Evolutionary conservation across 2,329 filamentous ascomycete species (phyloP).

Genomic region (Cephalotrichum gorgonifer): DNA sequence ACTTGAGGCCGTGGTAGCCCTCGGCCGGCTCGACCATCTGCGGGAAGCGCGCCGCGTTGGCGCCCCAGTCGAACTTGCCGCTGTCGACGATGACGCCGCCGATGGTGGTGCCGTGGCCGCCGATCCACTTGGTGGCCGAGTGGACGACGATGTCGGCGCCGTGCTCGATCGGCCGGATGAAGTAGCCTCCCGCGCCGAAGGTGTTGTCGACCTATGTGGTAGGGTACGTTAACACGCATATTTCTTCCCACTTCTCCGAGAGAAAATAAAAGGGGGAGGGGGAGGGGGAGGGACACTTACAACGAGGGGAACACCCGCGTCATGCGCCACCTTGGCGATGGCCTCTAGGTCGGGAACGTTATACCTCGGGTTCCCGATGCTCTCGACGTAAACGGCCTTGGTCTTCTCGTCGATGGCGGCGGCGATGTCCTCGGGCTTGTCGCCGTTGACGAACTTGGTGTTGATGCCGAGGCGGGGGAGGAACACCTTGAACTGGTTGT

Average conservation of each 20-base stretch:
- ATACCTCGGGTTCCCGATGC: constrained; percentile 87
- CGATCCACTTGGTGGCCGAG: constrained; percentile 95
- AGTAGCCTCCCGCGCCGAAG: constrained; percentile 88
- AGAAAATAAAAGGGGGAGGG: no score
- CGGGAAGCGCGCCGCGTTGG: constrained; percentile 73
- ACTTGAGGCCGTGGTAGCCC: constrained; percentile 87
- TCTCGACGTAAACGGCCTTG: constrained; percentile 86
- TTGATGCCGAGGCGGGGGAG: constrained; percentile 77
- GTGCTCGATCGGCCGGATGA: constrained; percentile 74
- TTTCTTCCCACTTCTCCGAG: no score
- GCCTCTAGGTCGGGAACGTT: constrained; percentile 87
- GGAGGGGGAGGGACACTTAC: constrained; percentile 23
- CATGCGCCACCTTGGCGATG: constrained; percentile 69
- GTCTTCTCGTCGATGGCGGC: constrained; percentile 84
- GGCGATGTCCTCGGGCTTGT: constrained; percentile 68
- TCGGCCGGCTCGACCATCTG: constrained; percentile 83
- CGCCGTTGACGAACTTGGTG: constrained; percentile 79
- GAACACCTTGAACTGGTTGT: constrained; percentile 93
- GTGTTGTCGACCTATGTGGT: constrained; percentile 92
- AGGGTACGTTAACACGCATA: no score
- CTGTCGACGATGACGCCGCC: constrained; percentile 78
- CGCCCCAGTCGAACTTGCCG: constrained; percentile 91
- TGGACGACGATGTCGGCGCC: constrained; percentile 92
- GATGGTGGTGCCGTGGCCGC: constrained; percentile 87
- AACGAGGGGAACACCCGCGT: constrained; percentile 54